Evolutionary conservation across 495 filamentous ascomycete genomes (phyloP), one percentile per base, ranked within the genome.

Genomic region (Zalerion maritima): DNA sequence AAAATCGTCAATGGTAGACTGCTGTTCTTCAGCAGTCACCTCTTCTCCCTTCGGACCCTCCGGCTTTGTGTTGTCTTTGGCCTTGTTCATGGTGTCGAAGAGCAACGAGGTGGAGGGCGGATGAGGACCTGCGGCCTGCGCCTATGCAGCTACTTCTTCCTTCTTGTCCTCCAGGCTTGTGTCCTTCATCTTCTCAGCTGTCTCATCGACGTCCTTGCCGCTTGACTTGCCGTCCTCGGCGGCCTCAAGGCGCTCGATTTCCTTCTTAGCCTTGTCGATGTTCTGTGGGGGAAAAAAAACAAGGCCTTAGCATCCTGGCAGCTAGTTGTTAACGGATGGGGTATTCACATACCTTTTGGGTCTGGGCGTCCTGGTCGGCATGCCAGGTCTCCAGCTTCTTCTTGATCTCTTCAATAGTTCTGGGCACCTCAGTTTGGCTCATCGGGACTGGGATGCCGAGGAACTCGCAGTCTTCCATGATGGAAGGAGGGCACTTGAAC

Each of bases 381-480:
- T 93, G 93, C 82, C 87, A 99, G 42, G 77, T 68, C n/a, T 73
- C 76, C 21, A 93, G 62, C 66, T 96, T 96, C 35, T 68, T 79
- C 50, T 83, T 83, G 41, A 96, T 65, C 64, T 92, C 87, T 67
- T 94, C 84, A 8, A 80, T 54, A 2, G 69, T 69, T 24, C 60
- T 62, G 6, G 85, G 73, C 5, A 94, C 76, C 43, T 87, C 89
- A 17, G 71, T 58, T 44, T 83, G 75, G 51, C 68, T 75, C 71
- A 81, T 83, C 3, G 89, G 91, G 24, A 84, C 76, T 29, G 89
- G 77, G 40, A 94, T 69, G 48, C 76, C 75, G 42, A 94, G 51
- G 55, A 81, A 78, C 41, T 63, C 62, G 27, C 92, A 78, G 50
- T 94, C 78, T 55, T 93, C 86, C 27, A 99, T 80, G 31, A 94